phyloP scores from a whole-genome alignment of 371 early-diverging fungal genomes.

The Rhizomucor miehei region DNA sequence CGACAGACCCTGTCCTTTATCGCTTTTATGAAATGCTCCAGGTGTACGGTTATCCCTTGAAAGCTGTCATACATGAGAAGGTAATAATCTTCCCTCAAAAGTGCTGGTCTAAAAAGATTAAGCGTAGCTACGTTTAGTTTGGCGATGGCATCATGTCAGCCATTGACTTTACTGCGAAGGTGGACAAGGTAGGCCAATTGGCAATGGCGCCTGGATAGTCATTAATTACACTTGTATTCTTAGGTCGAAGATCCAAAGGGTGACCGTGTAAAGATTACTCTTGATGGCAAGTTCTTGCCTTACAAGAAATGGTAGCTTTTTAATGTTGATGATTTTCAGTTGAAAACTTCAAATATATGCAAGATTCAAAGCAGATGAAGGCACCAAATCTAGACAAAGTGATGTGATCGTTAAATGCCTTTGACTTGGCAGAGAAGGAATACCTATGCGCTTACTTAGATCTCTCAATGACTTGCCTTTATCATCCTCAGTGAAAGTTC shows the following conservation, averaged over 20 bases:
- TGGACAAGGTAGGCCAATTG: conserved; percentile 49
- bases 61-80: conserved; percentile 56
- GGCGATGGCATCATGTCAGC: conserved; percentile 62
- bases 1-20: conserved; percentile 54
- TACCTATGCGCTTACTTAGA: conserved; percentile 31
- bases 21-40: conserved; percentile 55
- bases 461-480: conserved; percentile 46
- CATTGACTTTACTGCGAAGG: conserved; percentile 56
- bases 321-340: too few species aligned
- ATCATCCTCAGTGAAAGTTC: conserved; percentile 38
- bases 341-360: conserved; percentile 3
- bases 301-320: conserved; percentile 37
- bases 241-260: conserved; percentile 47
- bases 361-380: conserved; percentile 38
- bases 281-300: conserved; percentile 59
- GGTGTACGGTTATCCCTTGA: conserved; percentile 54
- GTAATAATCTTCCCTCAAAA: conserved; percentile 12
- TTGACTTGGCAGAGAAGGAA: background rate
- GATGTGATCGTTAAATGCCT: background rate
- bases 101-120: background rate
- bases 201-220: too few species aligned
- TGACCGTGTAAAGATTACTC: conserved; percentile 48
- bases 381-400: conserved; percentile 31
- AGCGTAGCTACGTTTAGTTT: conserved; percentile 9
- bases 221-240: background rate